Evolutionary conservation across 1,284 basidiomycete species (phyloP).

Genomic region (Cryptococcus jaspeensis): DNA sequence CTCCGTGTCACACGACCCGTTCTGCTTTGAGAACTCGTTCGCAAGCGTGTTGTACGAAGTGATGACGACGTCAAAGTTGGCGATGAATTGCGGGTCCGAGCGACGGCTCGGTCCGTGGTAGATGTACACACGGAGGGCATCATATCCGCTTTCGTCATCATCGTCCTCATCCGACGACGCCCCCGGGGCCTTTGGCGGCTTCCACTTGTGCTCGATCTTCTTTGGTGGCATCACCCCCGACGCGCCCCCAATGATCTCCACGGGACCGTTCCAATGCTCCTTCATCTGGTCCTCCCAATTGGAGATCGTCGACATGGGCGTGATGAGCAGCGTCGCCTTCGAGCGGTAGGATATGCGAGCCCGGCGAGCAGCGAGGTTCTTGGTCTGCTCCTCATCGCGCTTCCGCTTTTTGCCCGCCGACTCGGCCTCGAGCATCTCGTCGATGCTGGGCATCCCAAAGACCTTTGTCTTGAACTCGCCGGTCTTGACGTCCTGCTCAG

Average conservation of each 20-base stretch:
- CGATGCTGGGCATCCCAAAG: conserved; percentile 71
- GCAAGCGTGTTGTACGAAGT: conserved; percentile 96
- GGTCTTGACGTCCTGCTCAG: conserved; percentile 55
- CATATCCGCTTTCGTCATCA: conserved; percentile 28
- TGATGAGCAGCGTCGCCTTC: conserved; percentile 92
- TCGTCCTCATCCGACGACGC: conserved; percentile 22
- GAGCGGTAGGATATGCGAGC: conserved; percentile 74
- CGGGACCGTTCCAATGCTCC: conserved; percentile 88
- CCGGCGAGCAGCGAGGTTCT: conserved; percentile 55
- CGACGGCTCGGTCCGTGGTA: conserved; percentile 93
- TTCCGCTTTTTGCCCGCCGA: conserved; percentile 43
- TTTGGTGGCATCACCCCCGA: conserved; percentile 40
- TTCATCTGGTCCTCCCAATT: conserved; percentile 99
- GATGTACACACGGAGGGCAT: conserved; percentile 74
- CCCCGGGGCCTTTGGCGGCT: conserved; percentile 25
- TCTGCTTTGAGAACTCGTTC: conserved; percentile 90
- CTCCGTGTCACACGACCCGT: conserved; percentile 56
- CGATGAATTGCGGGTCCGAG: conserved; percentile 76
- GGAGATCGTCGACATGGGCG: conserved; percentile 91
- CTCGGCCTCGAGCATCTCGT: conserved; percentile 7
- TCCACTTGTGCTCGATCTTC: conserved; percentile 30
- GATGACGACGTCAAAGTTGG: conserved; percentile 94
- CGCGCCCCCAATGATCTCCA: conserved; percentile 74
- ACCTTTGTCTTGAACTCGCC: conserved; percentile 72
- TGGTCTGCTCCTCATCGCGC: conserved; percentile 25